Conservation (phyloP, 495 filamentous ascomycete genomes). For the Aspergillus baeticus region DNA sequence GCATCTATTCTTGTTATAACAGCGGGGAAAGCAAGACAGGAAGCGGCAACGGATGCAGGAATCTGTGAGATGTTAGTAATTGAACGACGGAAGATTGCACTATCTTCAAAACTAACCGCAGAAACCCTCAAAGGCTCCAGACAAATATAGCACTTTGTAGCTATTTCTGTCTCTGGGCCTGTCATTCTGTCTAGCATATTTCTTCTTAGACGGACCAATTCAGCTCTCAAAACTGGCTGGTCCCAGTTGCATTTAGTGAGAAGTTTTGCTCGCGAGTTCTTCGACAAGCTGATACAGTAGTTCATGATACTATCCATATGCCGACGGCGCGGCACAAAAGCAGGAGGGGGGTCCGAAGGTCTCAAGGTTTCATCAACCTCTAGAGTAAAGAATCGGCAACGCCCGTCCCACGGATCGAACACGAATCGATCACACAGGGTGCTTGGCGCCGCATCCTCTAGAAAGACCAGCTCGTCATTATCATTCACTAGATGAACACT, state of each 20-base stretch:
- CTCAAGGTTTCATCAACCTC: constrained; percentile 35
- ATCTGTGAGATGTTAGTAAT: constrained; percentile 50
- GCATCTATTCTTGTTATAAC: constrained; percentile 82
- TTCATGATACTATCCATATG: constrained; percentile 62
- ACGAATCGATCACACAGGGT: constrained; percentile 65
- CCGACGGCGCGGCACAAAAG: constrained; percentile 44
- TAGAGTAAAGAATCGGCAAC: constrained; percentile 47
- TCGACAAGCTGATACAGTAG: constrained; percentile 60
- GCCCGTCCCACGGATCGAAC: constrained; percentile 72
- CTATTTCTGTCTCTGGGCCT: constrained; percentile 48
- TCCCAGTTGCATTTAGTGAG: constrained; percentile 48
- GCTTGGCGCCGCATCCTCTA: constrained; percentile 49
- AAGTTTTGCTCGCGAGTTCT: constrained; percentile 46
- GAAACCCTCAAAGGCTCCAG: constrained; percentile 71
- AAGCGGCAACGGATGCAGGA: constrained; percentile 60
- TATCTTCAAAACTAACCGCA: constrained; percentile 50
- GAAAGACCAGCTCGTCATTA: constrained; percentile 55
- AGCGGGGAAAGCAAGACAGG: constrained; percentile 73
- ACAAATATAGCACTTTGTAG: constrained; percentile 47
- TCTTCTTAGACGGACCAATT: constrained; percentile 69
- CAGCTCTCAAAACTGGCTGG: constrained; percentile 77
- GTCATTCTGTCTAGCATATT: constrained; percentile 72
- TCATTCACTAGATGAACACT: constrained; percentile 51
- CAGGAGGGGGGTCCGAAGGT: constrained; percentile 55
- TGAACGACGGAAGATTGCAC: background rate